Conservation (phyloP, 306 rosid species). For the Cicer judaicum region DNA sequence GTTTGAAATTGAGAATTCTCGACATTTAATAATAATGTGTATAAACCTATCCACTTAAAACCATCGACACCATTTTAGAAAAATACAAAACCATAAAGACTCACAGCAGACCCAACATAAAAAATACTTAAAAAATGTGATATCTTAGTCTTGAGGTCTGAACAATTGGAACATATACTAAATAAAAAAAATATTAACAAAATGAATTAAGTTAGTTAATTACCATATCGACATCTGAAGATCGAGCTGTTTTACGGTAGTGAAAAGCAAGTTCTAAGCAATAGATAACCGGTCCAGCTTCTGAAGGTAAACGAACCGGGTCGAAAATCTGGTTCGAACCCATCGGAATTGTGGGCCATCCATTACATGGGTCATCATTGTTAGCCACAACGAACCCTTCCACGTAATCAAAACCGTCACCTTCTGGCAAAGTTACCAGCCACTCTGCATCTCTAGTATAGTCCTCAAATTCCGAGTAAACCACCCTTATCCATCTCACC, state of each 20-base stretch:
- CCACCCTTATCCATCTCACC: constrained; percentile 95
- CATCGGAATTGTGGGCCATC: constrained; percentile 74
- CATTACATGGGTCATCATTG: constrained; percentile 70
- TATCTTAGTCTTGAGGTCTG: no score
- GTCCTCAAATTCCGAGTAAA: constrained; percentile 73
- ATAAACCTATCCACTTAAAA: no score
- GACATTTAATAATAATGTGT: no score
- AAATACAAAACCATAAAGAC: no score
- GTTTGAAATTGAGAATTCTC: no score
- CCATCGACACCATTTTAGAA: no score
- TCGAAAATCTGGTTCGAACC: constrained; percentile 56
- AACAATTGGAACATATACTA: neutral
- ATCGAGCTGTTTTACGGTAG: constrained; percentile 52
- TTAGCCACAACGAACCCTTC: constrained; percentile 90
- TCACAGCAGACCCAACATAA: no score
- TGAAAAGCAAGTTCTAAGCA: constrained; percentile 89
- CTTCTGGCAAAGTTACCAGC: constrained; percentile 64
- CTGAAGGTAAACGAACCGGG: constrained; percentile 51
- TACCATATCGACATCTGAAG: constrained; percentile 71
- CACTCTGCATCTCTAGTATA: constrained; percentile 78
- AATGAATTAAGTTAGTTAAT: neutral
- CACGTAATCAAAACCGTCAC: constrained; percentile 87
- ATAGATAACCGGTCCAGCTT: constrained; percentile 77
- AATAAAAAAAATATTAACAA: neutral
- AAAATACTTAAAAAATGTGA: no score